These are phyloP conservation scores for Zymoseptoria brevis DNA, from an alignment of 2,329 filamentous ascomycete species.

Conservation along the genomic window DNA sequence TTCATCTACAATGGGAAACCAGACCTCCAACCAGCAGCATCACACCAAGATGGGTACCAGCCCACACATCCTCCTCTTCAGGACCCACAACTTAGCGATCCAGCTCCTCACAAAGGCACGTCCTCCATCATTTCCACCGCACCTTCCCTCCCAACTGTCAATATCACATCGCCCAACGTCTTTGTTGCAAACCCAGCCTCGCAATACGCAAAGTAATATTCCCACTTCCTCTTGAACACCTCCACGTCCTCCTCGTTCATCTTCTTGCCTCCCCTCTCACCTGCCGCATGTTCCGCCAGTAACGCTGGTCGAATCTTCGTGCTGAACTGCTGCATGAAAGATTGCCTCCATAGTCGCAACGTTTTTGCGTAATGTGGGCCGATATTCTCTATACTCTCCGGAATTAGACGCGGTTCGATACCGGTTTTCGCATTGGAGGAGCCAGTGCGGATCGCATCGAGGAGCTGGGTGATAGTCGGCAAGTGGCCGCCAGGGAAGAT, in stretches of 20 bases:
- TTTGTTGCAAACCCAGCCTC: slow-evolving; percentile 66
- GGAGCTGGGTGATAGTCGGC: slow-evolving; percentile 57
- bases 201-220: slow-evolving; percentile 71
- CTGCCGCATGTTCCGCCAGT: slow-evolving; percentile 43
- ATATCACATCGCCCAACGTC: slow-evolving; percentile 63
- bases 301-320: slow-evolving; percentile 53
- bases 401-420: slow-evolving; percentile 42
- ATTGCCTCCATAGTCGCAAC: slow-evolving; percentile 59
- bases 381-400: slow-evolving; percentile 63
- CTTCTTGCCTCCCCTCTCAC: slow-evolving; percentile 19
- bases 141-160: slow-evolving; percentile 60
- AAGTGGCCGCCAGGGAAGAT: slow-evolving; percentile 74
- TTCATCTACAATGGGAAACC: not conserved
- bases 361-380: slow-evolving; percentile 66
- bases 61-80: not conserved
- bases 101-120: slow-evolving; percentile 50
- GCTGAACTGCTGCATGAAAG: slow-evolving; percentile 57
- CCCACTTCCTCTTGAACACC: slow-evolving; percentile 64
- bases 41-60: not conserved
- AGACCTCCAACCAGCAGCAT: not conserved
- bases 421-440: slow-evolving; percentile 44
- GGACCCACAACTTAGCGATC: not conserved
- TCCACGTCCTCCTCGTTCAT: slow-evolving; percentile 57
- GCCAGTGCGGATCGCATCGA: slow-evolving; percentile 54
- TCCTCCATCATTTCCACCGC: slow-evolving; percentile 61